Evolutionary conservation across 441 rosid genomes (phyloP), one percentile per base, ranked within the genome.

Genomic region (Hypseocharis bilobata): DNA sequence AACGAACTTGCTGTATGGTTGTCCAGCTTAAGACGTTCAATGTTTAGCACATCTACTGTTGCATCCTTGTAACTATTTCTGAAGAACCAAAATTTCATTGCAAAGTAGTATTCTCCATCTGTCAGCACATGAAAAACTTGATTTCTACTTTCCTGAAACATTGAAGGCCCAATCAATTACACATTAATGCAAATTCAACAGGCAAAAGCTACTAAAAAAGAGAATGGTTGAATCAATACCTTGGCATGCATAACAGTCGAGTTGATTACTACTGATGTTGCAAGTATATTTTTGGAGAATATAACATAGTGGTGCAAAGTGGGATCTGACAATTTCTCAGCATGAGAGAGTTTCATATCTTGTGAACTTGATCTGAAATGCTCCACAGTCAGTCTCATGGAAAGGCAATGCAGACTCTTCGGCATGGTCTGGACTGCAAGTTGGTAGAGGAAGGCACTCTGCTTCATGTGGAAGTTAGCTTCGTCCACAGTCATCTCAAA

Each of bases 341-440:
- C 76, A 22, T 38, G 54, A 42, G 82, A 29, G 64, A 72, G 78
- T 68, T 79, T 84, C 73, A 68, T 38, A 70, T 80, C 84, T 65
- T 62, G 73, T 40, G 80, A 72, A 63, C 75, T 64, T 29, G 89
- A 85, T 80, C 74, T 81, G 80, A 90, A 93, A 79, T 83, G 84
- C 59, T 93, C 98, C 73, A 93, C 88, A 2, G 96, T 87, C 66
- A 93, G 80, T 75, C 86, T 88, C 97, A 90, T 85, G 63, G 87
- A 86, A 69, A 93, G 83, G 80, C 97, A 90, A 77, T 93, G 98
- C 60, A 80, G 96, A 80, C 93, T 84, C 83, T 84, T 93, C 30
- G 97, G 97, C 85, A 88, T 87, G 66, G 98, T 93, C 72, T 88
- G 96, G 36, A 87, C 85, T 42, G 91, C 91, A 63, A 90, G 85